Evolutionary conservation across 2,329 filamentous ascomycete species (phyloP).

Genomic region (Colletotrichum eleusines): DNA sequence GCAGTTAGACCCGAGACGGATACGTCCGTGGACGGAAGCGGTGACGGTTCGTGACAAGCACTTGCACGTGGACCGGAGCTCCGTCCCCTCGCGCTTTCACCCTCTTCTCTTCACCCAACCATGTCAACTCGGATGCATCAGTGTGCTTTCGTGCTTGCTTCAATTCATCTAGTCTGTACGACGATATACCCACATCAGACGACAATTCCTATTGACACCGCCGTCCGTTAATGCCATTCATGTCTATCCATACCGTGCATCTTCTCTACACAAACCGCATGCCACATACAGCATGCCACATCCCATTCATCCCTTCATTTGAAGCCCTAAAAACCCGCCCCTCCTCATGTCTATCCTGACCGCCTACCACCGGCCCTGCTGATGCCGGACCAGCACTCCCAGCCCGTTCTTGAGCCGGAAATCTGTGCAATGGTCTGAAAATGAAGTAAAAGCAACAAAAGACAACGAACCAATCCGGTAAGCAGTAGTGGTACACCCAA

Average conservation of each 20-base stretch:
- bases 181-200: not conserved
- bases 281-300: conserved; percentile 15
- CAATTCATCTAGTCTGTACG: conserved; percentile 10
- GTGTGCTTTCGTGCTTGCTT: too few relatives aligned
- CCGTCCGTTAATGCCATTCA: not conserved
- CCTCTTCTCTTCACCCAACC: not conserved
- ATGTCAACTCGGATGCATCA: not conserved
- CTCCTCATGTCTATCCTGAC: not conserved
- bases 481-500: conserved; percentile 27
- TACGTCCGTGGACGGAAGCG: conserved; percentile 1
- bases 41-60: conserved; percentile 8
- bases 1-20: not conserved
- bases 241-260: not conserved
- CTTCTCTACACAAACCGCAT: conserved; percentile 1
- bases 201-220: not conserved
- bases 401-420: not conserved
- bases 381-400: conserved; percentile 20
- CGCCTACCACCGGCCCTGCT: not conserved
- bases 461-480: conserved; percentile 24
- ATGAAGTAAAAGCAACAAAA: not conserved
- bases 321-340: conserved; percentile 7
- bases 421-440: not conserved
- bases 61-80: not conserved
- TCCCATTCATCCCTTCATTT: conserved; percentile 20
- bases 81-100: not conserved